phyloP scores from a whole-genome alignment of 139 green algal genomes.

The Diplosphaera chodatii region DNA sequence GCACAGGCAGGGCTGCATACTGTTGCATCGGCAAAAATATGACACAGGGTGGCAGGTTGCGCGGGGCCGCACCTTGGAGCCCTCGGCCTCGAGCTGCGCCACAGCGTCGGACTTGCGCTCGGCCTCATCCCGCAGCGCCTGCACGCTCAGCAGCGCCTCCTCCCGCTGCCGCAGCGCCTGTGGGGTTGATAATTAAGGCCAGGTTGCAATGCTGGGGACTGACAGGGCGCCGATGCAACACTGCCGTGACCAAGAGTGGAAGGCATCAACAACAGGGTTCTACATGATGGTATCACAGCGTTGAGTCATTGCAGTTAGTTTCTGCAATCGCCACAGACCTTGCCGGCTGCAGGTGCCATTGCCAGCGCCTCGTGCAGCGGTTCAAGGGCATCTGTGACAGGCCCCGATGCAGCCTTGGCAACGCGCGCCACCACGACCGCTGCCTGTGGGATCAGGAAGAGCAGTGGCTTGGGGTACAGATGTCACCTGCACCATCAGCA shows the following conservation, averaged over 20 bases:
- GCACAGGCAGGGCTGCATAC: too few species aligned
- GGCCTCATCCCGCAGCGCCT: slow-evolving; percentile 50
- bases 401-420: slow-evolving; percentile 16
- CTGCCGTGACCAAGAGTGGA: too few species aligned
- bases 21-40: too few species aligned
- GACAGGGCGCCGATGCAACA: too few species aligned
- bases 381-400: slow-evolving; percentile 26
- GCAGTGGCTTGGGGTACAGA: too few species aligned
- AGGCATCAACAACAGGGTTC: too few species aligned
- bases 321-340: too few species aligned
- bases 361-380: slow-evolving; percentile 62
- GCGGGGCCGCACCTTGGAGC: background rate
- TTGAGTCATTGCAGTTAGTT: too few species aligned
- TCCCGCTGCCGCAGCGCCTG: slow-evolving; percentile 51
- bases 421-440: slow-evolving; percentile 34
- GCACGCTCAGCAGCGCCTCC: slow-evolving; percentile 54
- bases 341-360: slow-evolving; percentile 26
- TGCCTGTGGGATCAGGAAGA: too few species aligned
- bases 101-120: slow-evolving; percentile 23
- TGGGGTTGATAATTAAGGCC: slow-evolving; percentile 18
- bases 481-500: too few species aligned
- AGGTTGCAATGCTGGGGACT: too few species aligned
- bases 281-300: too few species aligned
- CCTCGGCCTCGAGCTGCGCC: background rate
- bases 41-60: background rate